Evolutionary conservation across 2,329 filamentous ascomycete species (phyloP), one percentile per base, ranked within the genome.

Genomic region (Arthrobotrys sinensis): DNA sequence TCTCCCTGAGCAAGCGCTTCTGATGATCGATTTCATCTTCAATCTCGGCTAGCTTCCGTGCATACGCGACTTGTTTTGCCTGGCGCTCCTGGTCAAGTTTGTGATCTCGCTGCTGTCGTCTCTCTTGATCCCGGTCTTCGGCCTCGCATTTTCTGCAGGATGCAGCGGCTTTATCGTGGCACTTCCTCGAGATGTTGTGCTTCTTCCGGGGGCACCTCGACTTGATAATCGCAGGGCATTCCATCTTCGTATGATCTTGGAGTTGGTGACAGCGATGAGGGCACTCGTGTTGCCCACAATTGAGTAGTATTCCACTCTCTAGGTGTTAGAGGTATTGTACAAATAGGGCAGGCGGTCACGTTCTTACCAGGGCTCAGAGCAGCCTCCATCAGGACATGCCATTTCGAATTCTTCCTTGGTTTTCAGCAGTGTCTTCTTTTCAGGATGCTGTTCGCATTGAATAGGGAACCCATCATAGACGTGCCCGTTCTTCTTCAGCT

Each of bases 361-460:
- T 70, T 45, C 86, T 83, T 84, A 90, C 89, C 92, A 93, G 21
- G 85, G 86, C 64, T 89, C 85, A 0, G 84, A 84, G 80, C 92
- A 94, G 0, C 92, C 92, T 6, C 92, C 92, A 82, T 93, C 91
- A 0, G 91, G 91, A 46, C 89, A 91, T 28, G 87, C 83, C 0
- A 76, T 82, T 1, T 90, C 87, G 81, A 94, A 94, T 53, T 92
- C 89, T 0, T 86, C 82, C 0, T 87, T 86, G 0, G 82, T 82
- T 2, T 83, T 83, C 0, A 93, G 80, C 0, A 90, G 36, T 0
- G 86, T 84, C 0, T 80, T 85, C 16, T 82, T 86, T 0, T 88
- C 83, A 0, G 88, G 88, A 80, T 93, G 91, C 19, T 87, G 86
- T 78, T 90, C 86, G 73, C 91, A 93, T 12, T 84, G 83, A 0